These are phyloP conservation scores for Apiospora koreana DNA, from an alignment of 2,329 filamentous ascomycete species.

Conservation along the genomic window DNA sequence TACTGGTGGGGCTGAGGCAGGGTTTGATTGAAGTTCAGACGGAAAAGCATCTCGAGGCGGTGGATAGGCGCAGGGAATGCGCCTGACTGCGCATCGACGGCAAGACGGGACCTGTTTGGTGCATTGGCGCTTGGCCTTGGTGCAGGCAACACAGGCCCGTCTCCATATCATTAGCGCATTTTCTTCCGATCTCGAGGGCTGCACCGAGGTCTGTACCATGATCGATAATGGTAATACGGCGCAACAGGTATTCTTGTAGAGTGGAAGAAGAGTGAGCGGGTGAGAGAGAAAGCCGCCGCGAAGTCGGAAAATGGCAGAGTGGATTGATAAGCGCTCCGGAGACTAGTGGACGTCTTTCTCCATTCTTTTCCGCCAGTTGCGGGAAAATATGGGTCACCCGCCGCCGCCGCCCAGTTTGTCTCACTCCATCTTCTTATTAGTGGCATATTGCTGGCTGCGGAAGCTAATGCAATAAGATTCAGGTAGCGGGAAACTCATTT, in stretches of 20 bases:
- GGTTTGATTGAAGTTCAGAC: neutral
- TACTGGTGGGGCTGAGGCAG: neutral
- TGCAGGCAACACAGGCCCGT: slow-evolving; percentile 37
- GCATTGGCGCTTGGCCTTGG: slow-evolving; percentile 39
- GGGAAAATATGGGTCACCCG: neutral
- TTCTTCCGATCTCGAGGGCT: neutral
- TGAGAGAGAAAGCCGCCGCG: neutral
- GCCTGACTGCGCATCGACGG: slow-evolving; percentile 29
- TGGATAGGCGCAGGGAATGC: slow-evolving; percentile 24
- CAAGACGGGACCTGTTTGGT: slow-evolving; percentile 36
- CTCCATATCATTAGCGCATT: slow-evolving; percentile 22
- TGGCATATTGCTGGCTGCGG: too few relatives aligned
- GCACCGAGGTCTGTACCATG: neutral
- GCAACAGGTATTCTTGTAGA: too few relatives aligned
- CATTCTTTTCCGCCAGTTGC: neutral
- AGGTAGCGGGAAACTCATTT: too few relatives aligned
- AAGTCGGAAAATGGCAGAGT: neutral
- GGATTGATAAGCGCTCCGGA: neutral
- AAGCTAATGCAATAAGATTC: too few relatives aligned
- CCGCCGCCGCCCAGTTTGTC: too few relatives aligned
- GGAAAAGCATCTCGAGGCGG: slow-evolving; percentile 18
- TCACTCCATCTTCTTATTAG: too few relatives aligned
- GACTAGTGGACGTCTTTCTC: neutral
- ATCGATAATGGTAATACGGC: too few relatives aligned
- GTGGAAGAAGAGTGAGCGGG: neutral